These are phyloP conservation scores for Fagopyrum tataricum DNA, from an alignment of 148 eudicot genomes.

Conservation along the genomic window DNA sequence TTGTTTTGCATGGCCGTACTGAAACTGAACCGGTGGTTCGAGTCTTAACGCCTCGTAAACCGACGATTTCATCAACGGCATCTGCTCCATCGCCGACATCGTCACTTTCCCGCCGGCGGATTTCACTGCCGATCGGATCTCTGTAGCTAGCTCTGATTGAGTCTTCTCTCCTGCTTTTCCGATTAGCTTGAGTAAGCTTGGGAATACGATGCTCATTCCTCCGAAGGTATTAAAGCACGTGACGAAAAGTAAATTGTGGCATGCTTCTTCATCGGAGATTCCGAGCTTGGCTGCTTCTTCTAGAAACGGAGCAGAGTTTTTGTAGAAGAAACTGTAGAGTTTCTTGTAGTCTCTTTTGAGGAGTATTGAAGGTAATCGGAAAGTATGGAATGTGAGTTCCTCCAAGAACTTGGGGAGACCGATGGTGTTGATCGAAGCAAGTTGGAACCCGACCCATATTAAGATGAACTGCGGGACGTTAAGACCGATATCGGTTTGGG, in stretches of 20 bases:
- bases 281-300: constrained; percentile 48
- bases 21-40: constrained; percentile 54
- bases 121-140: constrained; percentile 40
- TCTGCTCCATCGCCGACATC: constrained; percentile 26
- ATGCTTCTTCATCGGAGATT: constrained; percentile 50
- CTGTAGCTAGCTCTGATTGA: constrained; percentile 36
- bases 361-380: constrained; percentile 31
- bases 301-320: constrained; percentile 21
- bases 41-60: constrained; percentile 48
- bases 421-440: constrained; percentile 35
- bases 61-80: constrained; percentile 46
- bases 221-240: constrained; percentile 54
- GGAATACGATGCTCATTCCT: constrained; percentile 43
- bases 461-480: constrained; percentile 28
- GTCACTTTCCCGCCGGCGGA: constrained; percentile 43
- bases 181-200: constrained; percentile 45
- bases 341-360: constrained; percentile 36
- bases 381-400: constrained; percentile 40
- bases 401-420: constrained; percentile 41
- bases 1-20: constrained; percentile 43
- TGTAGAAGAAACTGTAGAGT: constrained; percentile 35
- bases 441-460: constrained; percentile 38
- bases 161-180: constrained; percentile 36
- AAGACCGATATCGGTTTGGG: constrained; percentile 19
- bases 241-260: constrained; percentile 51